phyloP scores from a whole-genome alignment of 305 asterid genomes.

The Solanum hybrid region DNA sequence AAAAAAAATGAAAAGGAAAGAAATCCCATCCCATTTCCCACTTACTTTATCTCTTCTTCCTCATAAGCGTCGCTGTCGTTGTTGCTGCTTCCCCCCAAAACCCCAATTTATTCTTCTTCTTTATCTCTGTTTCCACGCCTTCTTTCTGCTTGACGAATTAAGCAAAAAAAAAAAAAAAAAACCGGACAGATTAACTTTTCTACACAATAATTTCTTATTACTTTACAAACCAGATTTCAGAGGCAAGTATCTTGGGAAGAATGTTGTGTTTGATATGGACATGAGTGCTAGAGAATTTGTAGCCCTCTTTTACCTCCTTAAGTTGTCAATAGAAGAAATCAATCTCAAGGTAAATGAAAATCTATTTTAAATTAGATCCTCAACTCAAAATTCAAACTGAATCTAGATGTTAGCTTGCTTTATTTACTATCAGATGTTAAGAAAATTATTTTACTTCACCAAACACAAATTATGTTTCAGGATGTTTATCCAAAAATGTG shows the following conservation, averaged over 20 bases:
- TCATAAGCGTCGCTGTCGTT: too few species aligned
- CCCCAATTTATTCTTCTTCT: too few species aligned
- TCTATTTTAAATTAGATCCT: background rate
- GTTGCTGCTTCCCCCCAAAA: too few species aligned
- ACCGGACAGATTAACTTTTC: conserved; percentile 58
- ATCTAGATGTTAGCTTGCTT: background rate
- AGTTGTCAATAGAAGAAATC: conserved; percentile 48
- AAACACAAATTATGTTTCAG: background rate
- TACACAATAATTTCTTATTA: conserved; percentile 40
- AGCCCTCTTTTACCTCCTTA: conserved; percentile 76
- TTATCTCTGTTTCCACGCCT: too few species aligned
- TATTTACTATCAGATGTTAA: background rate
- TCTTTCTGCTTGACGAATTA: background rate
- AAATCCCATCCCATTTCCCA: too few species aligned
- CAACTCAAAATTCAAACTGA: background rate
- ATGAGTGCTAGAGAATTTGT: conserved; percentile 86
- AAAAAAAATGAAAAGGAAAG: too few species aligned
- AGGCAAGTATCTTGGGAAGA: conserved; percentile 49
- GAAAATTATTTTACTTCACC: background rate
- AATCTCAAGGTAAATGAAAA: conserved; percentile 48
- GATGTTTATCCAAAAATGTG: too few species aligned
- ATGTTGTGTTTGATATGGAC: conserved; percentile 79
- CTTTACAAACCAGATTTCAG: conserved; percentile 45
- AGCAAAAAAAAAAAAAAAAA: conserved; percentile 22
- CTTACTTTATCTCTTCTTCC: too few species aligned